Base-by-base conservation (phyloP, 2,329 filamentous ascomycete species). In the Falciphora oryzae region DNA sequence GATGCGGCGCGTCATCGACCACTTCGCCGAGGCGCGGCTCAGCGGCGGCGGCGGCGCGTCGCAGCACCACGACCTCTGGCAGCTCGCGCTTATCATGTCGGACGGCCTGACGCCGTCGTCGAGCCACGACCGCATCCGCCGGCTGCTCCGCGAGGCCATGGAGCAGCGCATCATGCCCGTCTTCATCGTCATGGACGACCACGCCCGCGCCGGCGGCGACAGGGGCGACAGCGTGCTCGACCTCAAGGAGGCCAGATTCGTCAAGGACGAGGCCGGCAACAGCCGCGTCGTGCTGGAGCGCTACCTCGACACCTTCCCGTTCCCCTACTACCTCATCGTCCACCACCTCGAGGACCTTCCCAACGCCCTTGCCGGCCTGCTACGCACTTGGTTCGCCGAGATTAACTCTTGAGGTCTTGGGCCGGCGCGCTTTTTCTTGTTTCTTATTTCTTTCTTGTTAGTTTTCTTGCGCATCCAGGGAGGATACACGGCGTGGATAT, bases 111-210 rank as follows among this genome's bases (percentile, higher is more conserved):
- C 93, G 69, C 92, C 96, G 63, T 87, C 85, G 53, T 80, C 82
- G 1, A 89, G 93, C 61, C 94, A 98, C 75, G 91, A 93, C 25
- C 83, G 86, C 6, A 93, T 99, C 69, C 85, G 91, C 22, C 83
- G 92, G 6, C 83, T 98, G 28, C 87, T 99, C 14, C 84, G 95
- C 13, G 89, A 94, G 76, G 94, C 95, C 1, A 88, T 93, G 72
- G 93, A 97, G 75, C 92, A 97, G 77, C 84, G 93, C 22, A 96
- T 99, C 73, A 97, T 99, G 92, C 88, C 98, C 68, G 94, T 99
- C 7, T 99, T 99, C 75, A 92, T 99, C 71, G 90, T 99, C 71
- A 92, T 99, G 73, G 95, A 99, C 79, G 83, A 86, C 70, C 75
- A 75, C 69, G 75, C 75, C 73, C 31, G 28, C 25, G 59, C 22